Evolutionary conservation across 257 asterid species (phyloP), one percentile per base, ranked within the genome.

Genomic region (Salvia miltiorrhiza): DNA sequence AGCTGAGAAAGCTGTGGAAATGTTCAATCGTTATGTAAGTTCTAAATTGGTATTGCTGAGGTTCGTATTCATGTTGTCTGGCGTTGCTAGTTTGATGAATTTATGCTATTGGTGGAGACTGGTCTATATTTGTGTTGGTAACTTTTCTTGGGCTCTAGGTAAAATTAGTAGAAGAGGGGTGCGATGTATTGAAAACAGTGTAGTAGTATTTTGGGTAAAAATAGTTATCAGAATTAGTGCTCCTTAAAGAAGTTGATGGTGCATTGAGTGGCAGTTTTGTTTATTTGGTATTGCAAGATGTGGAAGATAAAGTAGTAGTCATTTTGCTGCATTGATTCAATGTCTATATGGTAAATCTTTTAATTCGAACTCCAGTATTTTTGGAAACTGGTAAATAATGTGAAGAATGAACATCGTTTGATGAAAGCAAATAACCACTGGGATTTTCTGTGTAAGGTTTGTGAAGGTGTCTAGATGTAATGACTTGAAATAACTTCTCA

Each of bases 1-100:
- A 83, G 97, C 96, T 70, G 96, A 89, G 39, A 88, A 82, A 60
- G 99, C 99, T 71, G 92, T 88, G 53, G 94, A 85, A 54, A 67
- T 85, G 86, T 89, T 86, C 78, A 67, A 88, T 77, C 79, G 88
- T 14, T 89, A 80, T 79, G 99, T 94, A 78, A 85, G 99, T 87
- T 72, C 49, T n/a, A n/a, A 52, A 17, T 43, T 50, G 26, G 1
- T 26, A 26, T 56, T 59, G 4, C n/a, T 35, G 32, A 41, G 32
- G 19, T 58, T 28, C 16, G 3, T 10, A 2, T 30, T 54, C 4
- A 37, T 62, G 13, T 70, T 57, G 63, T 23, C 17, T 49, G 9
- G 3, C 37, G n/a, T 40, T 1, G 7, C 35, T 1, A 16, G 20
- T 48, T 37, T 40, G 19, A 45, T 37, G 28, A 5, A 17, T 55